Evolutionary conservation across 164 flowering plant genomes (phyloP).

Genomic region (Liriodendron chinense): DNA sequence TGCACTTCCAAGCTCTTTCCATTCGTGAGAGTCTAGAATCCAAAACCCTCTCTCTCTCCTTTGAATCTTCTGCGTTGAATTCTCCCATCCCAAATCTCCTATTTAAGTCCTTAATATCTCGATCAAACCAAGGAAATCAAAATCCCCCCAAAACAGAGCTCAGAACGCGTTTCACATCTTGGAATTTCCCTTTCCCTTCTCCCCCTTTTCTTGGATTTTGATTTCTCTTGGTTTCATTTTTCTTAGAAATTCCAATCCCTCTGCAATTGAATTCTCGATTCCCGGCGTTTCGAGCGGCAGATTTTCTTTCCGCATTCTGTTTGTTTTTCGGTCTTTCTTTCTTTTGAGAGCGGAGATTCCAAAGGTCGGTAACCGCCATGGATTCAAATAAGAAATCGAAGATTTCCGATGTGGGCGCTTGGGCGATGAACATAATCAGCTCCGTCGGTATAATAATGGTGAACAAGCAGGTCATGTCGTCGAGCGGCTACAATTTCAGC

Average conservation of each 20-base stretch:
- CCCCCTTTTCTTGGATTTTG: not conserved
- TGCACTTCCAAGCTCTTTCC: not conserved
- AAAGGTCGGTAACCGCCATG: conserved; percentile 32
- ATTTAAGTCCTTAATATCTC: too few species aligned
- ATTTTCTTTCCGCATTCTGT: not conserved
- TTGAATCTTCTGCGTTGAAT: not conserved
- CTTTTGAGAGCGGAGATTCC: not conserved
- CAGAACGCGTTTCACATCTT: not conserved
- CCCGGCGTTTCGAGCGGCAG: not conserved
- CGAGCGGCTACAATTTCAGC: conserved; percentile 61
- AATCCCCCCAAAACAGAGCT: not conserved
- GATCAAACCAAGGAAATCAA: not conserved
- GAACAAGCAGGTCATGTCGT: conserved; percentile 82
- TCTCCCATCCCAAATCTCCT: not conserved
- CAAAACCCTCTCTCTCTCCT: not conserved
- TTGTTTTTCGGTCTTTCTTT: not conserved
- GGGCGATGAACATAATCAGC: conserved; percentile 84
- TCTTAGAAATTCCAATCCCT: not conserved
- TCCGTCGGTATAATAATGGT: conserved; percentile 92
- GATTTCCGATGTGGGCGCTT: conserved; percentile 84
- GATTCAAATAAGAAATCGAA: conserved; percentile 43
- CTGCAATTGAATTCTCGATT: not conserved
- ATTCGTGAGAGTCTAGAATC: not conserved
- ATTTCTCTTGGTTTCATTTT: not conserved
- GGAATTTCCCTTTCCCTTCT: not conserved